Conservation (phyloP, 1,284 basidiomycete species). For the Ganoderma multipileum region DNA sequence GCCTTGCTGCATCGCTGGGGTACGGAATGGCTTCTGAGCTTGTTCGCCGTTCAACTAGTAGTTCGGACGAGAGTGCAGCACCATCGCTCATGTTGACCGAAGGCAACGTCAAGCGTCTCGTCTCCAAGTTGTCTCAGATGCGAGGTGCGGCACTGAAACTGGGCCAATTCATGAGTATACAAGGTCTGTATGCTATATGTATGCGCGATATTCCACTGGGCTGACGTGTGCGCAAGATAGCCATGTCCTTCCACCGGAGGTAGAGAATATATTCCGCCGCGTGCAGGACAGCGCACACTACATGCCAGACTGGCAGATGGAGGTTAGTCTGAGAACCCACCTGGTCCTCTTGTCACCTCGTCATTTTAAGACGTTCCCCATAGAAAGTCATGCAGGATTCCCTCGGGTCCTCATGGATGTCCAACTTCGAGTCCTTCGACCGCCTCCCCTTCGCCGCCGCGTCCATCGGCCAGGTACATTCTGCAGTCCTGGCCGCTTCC, state of each 20-base stretch:
- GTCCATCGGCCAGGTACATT: slow-evolving; percentile 97
- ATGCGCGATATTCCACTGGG: neutral
- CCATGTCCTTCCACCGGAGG: slow-evolving; percentile 86
- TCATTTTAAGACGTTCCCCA: neutral
- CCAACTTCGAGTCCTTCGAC: slow-evolving; percentile 80
- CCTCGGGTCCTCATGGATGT: slow-evolving; percentile 80
- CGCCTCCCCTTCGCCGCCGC: slow-evolving; percentile 94
- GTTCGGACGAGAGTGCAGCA: slow-evolving; percentile 34
- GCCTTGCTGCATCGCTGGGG: slow-evolving; percentile 74
- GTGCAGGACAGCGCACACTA: slow-evolving; percentile 98
- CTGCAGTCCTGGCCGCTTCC: slow-evolving; percentile 64
- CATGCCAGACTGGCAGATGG: slow-evolving; percentile 99
- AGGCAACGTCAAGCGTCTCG: slow-evolving; percentile 88
- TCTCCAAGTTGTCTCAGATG: slow-evolving; percentile 94
- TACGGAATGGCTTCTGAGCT: slow-evolving; percentile 70
- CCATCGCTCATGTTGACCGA: slow-evolving; percentile 85
- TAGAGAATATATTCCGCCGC: slow-evolving; percentile 88
- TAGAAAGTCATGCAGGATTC: slow-evolving; percentile 81
- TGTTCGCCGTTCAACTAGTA: slow-evolving; percentile 40
- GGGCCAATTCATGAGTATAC: slow-evolving; percentile 97
- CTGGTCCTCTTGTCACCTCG: neutral
- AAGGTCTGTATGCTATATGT: slow-evolving; percentile 61
- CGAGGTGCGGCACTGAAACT: slow-evolving; percentile 96
- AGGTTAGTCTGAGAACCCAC: slow-evolving; percentile 53
- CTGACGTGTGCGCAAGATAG: slow-evolving; percentile 62